Conservation (phyloP, 116 monocot genomes). For the Papilionanthe hybrid region DNA sequence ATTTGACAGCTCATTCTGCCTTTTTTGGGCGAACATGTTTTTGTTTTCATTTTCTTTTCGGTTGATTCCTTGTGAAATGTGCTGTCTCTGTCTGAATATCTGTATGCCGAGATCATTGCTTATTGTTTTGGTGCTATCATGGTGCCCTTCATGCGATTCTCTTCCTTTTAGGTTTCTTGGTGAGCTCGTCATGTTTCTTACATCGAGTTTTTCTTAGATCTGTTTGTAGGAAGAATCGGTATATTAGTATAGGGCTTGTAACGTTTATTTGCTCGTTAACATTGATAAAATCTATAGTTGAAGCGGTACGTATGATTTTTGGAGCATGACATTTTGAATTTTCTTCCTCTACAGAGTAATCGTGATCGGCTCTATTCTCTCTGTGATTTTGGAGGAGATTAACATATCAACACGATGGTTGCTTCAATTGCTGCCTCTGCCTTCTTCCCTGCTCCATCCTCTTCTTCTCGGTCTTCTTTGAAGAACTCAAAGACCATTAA, state of each 20-base stretch:
- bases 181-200: background rate
- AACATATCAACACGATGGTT: constrained; percentile 18
- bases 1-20: background rate
- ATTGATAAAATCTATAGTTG: background rate
- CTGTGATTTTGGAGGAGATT: background rate
- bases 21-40: no score
- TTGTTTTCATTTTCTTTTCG: background rate
- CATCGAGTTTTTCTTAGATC: background rate
- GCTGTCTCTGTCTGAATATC: background rate
- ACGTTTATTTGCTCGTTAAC: background rate
- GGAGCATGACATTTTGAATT: constrained; percentile 1
- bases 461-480: constrained; percentile 29
- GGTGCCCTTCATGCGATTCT: background rate
- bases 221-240: constrained; percentile 3
- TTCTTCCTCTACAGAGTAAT: background rate
- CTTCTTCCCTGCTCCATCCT: constrained; percentile 46
- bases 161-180: background rate
- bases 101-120: background rate
- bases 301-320: background rate
- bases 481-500: constrained; percentile 36
- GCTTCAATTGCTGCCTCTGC: constrained; percentile 42
- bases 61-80: background rate
- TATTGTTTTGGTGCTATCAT: background rate
- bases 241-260: background rate
- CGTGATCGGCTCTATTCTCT: background rate